phyloP scores from a whole-genome alignment of 192 early-diverging fungal genomes.

The Umbelopsis isabellina region DNA sequence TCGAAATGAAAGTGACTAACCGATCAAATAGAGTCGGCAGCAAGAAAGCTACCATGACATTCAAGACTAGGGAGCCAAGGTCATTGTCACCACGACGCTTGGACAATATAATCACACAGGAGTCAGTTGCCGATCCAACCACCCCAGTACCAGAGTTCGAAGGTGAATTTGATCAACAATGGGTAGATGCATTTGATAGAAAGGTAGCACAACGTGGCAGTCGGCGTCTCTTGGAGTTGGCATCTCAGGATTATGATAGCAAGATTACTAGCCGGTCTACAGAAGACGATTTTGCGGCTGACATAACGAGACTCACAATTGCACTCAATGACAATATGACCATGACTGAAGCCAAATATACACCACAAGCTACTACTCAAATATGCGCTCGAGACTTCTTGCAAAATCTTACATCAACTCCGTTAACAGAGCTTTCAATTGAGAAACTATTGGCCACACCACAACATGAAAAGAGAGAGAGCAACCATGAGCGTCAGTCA shows the following conservation, averaged over 20 bases:
- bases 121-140: not conserved
- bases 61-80: not conserved
- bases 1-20: constrained; percentile 12
- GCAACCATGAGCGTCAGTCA: too few species aligned
- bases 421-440: not conserved
- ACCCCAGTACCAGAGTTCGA: not conserved
- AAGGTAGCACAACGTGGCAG: constrained; percentile 30
- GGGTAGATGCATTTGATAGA: constrained; percentile 39
- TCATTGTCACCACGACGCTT: not conserved
- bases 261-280: not conserved
- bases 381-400: not conserved
- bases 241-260: not conserved
- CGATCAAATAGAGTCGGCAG: not conserved
- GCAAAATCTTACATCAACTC: not conserved
- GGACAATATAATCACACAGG: not conserved
- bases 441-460: not conserved
- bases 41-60: constrained; percentile 13
- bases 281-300: not conserved
- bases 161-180: constrained; percentile 25
- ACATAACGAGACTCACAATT: not conserved
- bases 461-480: not conserved
- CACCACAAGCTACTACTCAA: not conserved
- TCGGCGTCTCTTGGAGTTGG: not conserved
- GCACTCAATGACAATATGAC: not conserved
- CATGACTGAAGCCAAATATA: not conserved